Evolutionary conservation across 345 rosid genomes (phyloP).

Genomic region (Melaleuca quinquenervia): DNA sequence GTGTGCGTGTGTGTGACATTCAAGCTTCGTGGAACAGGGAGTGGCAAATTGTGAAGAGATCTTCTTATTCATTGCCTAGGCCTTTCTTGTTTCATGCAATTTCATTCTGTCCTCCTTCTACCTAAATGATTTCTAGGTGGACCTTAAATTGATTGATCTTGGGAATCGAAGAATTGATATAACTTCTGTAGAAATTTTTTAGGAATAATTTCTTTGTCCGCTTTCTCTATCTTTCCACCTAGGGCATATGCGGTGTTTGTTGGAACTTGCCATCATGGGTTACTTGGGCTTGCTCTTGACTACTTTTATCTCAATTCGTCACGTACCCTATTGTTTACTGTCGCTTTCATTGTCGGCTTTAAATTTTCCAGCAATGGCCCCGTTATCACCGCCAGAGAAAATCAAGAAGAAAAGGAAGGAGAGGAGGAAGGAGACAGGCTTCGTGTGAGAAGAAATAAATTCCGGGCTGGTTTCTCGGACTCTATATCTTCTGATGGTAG

Average conservation of each 20-base stretch:
- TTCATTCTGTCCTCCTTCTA: neutral
- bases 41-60: neutral
- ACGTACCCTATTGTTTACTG: neutral
- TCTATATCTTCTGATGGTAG: slow-evolving; percentile 39
- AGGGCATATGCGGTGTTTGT: neutral
- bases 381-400: neutral
- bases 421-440: slow-evolving; percentile 13
- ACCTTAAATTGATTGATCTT: neutral
- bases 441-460: slow-evolving; percentile 16
- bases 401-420: neutral
- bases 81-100: neutral
- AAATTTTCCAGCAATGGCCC: slow-evolving; percentile 15
- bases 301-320: neutral
- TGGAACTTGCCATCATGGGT: neutral
- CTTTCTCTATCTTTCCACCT: neutral
- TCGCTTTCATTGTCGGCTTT: neutral
- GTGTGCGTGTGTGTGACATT: neutral
- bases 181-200: neutral
- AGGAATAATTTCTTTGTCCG: neutral
- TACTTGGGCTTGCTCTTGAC: neutral
- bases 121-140: neutral
- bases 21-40: neutral
- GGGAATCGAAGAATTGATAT: neutral
- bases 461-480: slow-evolving; percentile 36
- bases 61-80: neutral